Percentiles rank a stretch among this genome's conserved stretches.
These are phyloP conservation scores for Candida silvicultrix DNA, from an alignment of 805 yeast genomes.

Conservation along the genomic window DNA sequence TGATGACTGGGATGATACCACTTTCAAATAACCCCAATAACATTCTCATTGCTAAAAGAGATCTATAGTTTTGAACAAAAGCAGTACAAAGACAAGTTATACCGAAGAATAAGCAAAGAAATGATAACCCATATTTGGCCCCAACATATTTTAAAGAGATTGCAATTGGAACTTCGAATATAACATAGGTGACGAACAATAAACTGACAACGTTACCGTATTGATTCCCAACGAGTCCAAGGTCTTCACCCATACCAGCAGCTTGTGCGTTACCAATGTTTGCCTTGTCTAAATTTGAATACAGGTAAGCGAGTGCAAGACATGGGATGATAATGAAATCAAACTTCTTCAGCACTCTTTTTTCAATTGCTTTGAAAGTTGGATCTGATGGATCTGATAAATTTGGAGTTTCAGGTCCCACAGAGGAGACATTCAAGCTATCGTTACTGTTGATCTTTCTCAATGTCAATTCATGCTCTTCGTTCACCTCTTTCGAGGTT, in stretches of 20 bases:
- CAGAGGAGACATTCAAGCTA: too few relatives aligned
- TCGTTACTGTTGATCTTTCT: too few relatives aligned
- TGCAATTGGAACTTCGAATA: constrained; percentile 33
- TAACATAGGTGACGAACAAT: constrained; percentile 38
- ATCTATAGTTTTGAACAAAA: constrained; percentile 34
- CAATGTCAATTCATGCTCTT: neutral
- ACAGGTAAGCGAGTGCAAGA: constrained; percentile 35
- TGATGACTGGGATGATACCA: constrained; percentile 44
- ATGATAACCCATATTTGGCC: constrained; percentile 26
- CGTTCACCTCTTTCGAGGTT: neutral
- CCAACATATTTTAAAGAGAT: constrained; percentile 30
- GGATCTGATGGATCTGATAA: constrained; percentile 1
- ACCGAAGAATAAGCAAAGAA: constrained; percentile 32
- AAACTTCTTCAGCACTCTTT: constrained; percentile 31
- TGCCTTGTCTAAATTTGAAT: constrained; percentile 45
- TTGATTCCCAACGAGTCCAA: constrained; percentile 32
- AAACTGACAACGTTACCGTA: constrained; percentile 39
- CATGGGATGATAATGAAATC: constrained; percentile 38
- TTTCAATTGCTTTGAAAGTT: constrained; percentile 22
- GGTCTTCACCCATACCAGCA: constrained; percentile 41
- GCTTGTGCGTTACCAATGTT: constrained; percentile 55
- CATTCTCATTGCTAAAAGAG: constrained; percentile 39
- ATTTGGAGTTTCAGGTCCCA: too few relatives aligned
- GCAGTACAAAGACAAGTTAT: constrained; percentile 34
- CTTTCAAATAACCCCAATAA: constrained; percentile 48